These are phyloP conservation scores for Abortiporus biennis DNA, from an alignment of 1,284 basidiomycete genomes.

Conservation along the genomic window DNA sequence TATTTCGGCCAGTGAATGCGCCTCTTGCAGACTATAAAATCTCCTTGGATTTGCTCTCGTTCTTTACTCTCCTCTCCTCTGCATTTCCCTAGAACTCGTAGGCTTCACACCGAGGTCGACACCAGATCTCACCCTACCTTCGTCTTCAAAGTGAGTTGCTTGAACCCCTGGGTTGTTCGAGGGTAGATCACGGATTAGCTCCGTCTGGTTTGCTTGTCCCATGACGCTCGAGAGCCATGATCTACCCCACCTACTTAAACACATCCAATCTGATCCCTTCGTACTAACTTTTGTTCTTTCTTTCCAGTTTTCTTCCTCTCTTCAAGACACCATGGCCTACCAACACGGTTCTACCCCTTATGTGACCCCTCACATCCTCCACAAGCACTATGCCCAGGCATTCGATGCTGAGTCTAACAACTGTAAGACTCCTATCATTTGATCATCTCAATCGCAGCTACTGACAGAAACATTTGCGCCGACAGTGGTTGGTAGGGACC, in stretches of 20 bases:
- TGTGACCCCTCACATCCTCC: conserved; percentile 79
- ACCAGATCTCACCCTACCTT: not conserved
- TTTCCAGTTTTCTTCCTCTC: not conserved
- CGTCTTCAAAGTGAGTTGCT: not conserved
- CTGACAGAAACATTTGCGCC: conserved; percentile 9
- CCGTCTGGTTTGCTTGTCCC: not conserved
- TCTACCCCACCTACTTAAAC: too few species aligned
- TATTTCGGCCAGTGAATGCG: not conserved
- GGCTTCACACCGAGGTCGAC: not conserved
- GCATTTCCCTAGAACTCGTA: not conserved
- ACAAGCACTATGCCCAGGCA: conserved; percentile 74
- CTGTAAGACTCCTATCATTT: conserved; percentile 36
- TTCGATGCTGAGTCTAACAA: conserved; percentile 57
- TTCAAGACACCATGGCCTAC: conserved; percentile 40
- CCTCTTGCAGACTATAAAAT: not conserved
- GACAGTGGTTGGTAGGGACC: conserved; percentile 82
- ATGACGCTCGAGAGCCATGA: not conserved
- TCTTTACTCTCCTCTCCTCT: not conserved
- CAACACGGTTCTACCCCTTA: conserved; percentile 71
- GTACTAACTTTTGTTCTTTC: conserved; percentile 3
- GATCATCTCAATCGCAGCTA: conserved; percentile 2
- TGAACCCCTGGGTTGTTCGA: not conserved
- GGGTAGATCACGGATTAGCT: too few species aligned
- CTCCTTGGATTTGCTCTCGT: not conserved
- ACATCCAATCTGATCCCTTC: too few species aligned